phyloP scores from a whole-genome alignment of 73 alveolate genomes.

The Tetrahymena borealis region DNA sequence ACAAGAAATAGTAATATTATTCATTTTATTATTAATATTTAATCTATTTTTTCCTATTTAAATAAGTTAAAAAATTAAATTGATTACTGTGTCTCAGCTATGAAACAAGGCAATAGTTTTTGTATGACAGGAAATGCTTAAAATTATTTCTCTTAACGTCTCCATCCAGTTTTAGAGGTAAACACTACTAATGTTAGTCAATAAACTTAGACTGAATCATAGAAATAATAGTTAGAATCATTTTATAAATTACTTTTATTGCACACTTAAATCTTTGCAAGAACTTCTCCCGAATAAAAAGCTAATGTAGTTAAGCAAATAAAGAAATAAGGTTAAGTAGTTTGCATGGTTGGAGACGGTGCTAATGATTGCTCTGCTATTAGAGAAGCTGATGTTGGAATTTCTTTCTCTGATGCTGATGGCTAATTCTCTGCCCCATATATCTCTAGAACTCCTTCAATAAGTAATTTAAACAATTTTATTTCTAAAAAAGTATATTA shows the following conservation, averaged over 20 bases:
- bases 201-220: too few species aligned
- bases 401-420: conserved; percentile 27
- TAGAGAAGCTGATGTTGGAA: conserved; percentile 63
- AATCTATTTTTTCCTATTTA: not conserved
- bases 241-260: not conserved
- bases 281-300: conserved; percentile 88
- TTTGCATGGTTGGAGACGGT: conserved; percentile 89
- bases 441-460: not conserved
- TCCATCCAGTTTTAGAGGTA: not conserved
- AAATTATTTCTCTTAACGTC: not conserved
- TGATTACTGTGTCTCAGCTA: not conserved
- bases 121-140: not conserved
- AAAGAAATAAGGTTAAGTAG: conserved; percentile 46
- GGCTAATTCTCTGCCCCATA: conserved; percentile 41
- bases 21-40: not conserved
- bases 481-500: not conserved
- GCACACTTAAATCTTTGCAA: conserved; percentile 68
- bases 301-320: conserved; percentile 60
- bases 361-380: conserved; percentile 91
- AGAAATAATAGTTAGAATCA: not conserved
- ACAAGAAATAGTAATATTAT: not conserved
- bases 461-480: not conserved
- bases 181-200: not conserved
- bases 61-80: not conserved
- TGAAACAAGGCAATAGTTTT: not conserved